A percentile compares a stretch with the other conserved stretches of the same genome.
These are phyloP conservation scores for Camellia granthamiana DNA, from an alignment of 148 eudicot genomes.

Conservation along the genomic window DNA sequence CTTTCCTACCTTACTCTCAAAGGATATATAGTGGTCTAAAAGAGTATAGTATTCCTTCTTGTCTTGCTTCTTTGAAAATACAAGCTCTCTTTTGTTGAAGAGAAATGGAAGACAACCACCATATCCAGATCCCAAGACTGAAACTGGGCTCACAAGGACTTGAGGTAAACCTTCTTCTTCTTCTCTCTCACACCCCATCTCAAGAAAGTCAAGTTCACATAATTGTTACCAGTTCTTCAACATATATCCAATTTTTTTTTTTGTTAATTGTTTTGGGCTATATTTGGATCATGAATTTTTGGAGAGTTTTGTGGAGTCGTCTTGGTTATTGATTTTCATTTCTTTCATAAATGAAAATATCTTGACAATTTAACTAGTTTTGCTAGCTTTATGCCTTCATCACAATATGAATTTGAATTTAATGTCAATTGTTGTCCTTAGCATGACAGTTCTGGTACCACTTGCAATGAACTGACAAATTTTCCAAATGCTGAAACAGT, in stretches of 20 bases:
- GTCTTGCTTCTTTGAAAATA: no score
- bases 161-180: background rate
- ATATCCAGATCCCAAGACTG: slow-evolving; percentile 1
- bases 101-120: background rate
- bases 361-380: no score
- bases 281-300: no score
- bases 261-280: no score
- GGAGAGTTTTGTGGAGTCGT: no score
- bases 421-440: no score
- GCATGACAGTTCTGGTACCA: no score
- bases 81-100: slow-evolving; percentile 3
- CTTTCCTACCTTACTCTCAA: no score
- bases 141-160: slow-evolving; percentile 15
- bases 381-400: background rate
- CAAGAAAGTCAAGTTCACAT: background rate
- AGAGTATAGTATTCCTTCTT: background rate
- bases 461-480: no score
- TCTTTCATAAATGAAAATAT: background rate
- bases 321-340: background rate
- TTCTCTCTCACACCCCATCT: background rate
- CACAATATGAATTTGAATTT: no score
- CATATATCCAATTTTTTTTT: background rate
- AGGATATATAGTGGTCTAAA: no score
- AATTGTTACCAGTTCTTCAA: background rate
- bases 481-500: background rate